These are phyloP conservation scores for Calamus simplicifolius DNA, from an alignment of 176 grass and related monocot genomes.

Conservation along the genomic window DNA sequence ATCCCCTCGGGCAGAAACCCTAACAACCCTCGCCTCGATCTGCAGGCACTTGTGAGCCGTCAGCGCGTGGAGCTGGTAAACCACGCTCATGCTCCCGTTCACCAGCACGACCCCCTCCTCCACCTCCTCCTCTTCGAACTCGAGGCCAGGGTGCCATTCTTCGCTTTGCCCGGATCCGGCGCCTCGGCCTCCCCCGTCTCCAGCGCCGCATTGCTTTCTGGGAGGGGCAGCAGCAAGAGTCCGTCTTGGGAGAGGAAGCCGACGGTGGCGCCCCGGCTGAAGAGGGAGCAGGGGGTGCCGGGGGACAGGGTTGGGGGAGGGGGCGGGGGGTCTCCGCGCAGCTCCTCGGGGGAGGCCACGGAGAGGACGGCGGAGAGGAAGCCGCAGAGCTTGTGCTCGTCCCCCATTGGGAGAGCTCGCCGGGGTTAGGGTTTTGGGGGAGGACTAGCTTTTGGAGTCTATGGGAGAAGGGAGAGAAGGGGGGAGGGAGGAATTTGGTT, in stretches of 20 bases:
- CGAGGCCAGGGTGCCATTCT: background rate
- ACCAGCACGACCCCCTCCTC: slow-evolving; percentile 14
- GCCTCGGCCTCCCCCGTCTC: background rate
- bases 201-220: background rate
- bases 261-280: slow-evolving; percentile 9
- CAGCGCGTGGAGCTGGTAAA: slow-evolving; percentile 45
- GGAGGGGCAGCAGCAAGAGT: slow-evolving; percentile 25
- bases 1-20: slow-evolving; percentile 24
- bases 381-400: slow-evolving; percentile 47
- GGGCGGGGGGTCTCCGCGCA: background rate
- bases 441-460: background rate
- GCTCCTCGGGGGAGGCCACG: background rate
- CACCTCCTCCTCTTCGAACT: slow-evolving; percentile 5
- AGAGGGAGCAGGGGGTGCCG: slow-evolving; percentile 27
- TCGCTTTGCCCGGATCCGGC: background rate
- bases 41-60: slow-evolving; percentile 27
- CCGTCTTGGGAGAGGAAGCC: slow-evolving; percentile 18
- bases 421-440: background rate
- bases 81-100: slow-evolving; percentile 37
- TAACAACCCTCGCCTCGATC: slow-evolving; percentile 44
- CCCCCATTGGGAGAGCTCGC: slow-evolving; percentile 6
- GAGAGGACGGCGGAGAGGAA: slow-evolving; percentile 66
- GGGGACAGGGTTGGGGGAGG: slow-evolving; percentile 1
- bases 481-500: no score
- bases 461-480: no score